Conservation (phyloP, 352 stramenopile species). For the Pythium folliculosum region DNA sequence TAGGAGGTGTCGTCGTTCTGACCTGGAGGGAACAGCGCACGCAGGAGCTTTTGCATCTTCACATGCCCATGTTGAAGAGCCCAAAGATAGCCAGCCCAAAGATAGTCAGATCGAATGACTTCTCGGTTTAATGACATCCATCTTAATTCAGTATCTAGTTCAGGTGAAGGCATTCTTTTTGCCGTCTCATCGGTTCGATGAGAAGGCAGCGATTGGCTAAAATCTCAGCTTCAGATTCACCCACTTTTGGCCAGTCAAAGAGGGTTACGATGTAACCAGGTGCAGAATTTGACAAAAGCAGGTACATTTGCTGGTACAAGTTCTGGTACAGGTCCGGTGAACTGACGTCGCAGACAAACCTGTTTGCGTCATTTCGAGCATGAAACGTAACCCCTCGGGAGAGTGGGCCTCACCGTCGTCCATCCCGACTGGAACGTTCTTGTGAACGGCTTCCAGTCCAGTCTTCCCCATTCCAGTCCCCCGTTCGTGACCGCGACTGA, state of each 20-base stretch:
- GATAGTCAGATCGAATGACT: slow-evolving; percentile 26
- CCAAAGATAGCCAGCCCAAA: slow-evolving; percentile 28
- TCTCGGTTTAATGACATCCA: slow-evolving; percentile 2
- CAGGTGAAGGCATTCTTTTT: not conserved
- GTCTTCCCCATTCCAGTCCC: not conserved
- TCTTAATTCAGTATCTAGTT: slow-evolving; percentile 1
- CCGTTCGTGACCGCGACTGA: not conserved
- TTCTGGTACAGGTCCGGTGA: not conserved
- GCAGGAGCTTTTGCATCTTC: not conserved
- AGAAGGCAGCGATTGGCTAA: slow-evolving; percentile 2
- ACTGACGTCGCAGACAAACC: not conserved
- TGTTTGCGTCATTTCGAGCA: slow-evolving; percentile 29
- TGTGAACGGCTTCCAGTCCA: slow-evolving; percentile 15
- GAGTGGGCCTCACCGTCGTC: slow-evolving; percentile 1
- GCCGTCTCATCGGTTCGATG: not conserved
- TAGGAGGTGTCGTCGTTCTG: not conserved
- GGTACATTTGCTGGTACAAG: not conserved
- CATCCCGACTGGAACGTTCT: slow-evolving; percentile 24
- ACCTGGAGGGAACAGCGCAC: not conserved
- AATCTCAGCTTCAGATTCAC: slow-evolving; percentile 1
- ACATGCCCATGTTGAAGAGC: slow-evolving; percentile 9
- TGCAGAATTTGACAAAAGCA: not conserved
- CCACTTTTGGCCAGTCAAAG: not conserved
- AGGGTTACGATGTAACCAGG: not conserved
- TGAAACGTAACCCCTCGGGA: slow-evolving; percentile 26